phyloP scores from a whole-genome alignment of 192 early-diverging fungal genomes.

The Allomyces macrogynus region DNA sequence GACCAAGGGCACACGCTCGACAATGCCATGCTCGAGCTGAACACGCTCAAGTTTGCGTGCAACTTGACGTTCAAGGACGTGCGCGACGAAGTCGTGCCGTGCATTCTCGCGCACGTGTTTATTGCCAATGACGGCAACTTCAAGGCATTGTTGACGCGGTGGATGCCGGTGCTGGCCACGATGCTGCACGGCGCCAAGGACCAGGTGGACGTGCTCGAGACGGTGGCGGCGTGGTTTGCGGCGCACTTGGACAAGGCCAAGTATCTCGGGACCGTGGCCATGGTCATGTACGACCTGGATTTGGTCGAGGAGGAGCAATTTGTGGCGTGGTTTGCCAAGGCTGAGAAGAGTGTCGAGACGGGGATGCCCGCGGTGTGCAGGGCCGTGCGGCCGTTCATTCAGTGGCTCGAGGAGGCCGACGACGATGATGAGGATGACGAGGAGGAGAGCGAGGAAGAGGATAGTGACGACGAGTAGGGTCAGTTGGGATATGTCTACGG shows the following conservation, averaged over 20 bases:
- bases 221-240: constrained; percentile 30
- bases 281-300: constrained; percentile 54
- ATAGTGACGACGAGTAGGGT: constrained; percentile 9
- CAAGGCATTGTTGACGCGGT: constrained; percentile 27
- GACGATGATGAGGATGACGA: constrained; percentile 37
- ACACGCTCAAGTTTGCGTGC: constrained; percentile 65
- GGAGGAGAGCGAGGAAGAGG: constrained; percentile 17
- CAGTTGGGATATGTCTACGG: no score
- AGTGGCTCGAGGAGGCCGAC: constrained; percentile 50
- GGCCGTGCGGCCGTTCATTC: constrained; percentile 39
- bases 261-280: constrained; percentile 37
- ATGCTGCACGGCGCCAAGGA: constrained; percentile 45
- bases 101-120: constrained; percentile 41
- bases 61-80: constrained; percentile 64
- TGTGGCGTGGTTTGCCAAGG: constrained; percentile 47
- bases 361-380: constrained; percentile 26
- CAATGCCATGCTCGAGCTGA: constrained; percentile 62
- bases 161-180: constrained; percentile 46
- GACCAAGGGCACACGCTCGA: constrained; percentile 51
- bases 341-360: constrained; percentile 16
- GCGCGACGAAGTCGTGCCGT: constrained; percentile 48
- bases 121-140: constrained; percentile 17
- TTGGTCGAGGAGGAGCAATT: constrained; percentile 65
- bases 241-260: constrained; percentile 18
- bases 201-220: constrained; percentile 46